These are phyloP conservation scores for Chlorella sp. DNA, from an alignment of 139 green algal genomes.

Conservation along the genomic window DNA sequence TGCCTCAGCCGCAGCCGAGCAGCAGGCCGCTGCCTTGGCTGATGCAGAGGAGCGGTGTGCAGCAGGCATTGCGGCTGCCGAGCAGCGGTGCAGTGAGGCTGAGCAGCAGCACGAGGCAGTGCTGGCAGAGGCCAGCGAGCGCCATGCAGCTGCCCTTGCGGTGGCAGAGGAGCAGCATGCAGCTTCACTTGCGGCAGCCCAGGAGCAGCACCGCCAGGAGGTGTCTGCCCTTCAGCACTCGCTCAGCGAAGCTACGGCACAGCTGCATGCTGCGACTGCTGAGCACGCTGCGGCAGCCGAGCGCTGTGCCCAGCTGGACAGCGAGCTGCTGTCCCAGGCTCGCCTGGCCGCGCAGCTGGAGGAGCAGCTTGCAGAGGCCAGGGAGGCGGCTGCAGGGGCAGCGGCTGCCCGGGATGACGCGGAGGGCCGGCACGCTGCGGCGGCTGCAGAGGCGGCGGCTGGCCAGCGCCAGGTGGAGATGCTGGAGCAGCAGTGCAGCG, in stretches of 20 bases:
- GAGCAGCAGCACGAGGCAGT: not conserved
- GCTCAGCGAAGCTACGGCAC: not conserved
- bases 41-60: not conserved
- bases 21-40: not conserved
- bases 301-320: not conserved
- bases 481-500: slow-evolving; percentile 34
- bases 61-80: not conserved
- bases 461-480: not conserved
- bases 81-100: not conserved
- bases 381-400: not conserved
- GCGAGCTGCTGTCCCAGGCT: slow-evolving; percentile 4
- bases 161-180: not conserved
- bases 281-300: not conserved
- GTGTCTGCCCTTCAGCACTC: not conserved
- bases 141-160: not conserved
- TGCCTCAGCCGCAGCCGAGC: not conserved
- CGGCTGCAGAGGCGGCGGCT: not conserved
- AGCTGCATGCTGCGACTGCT: not conserved
- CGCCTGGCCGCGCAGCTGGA: not conserved
- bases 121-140: not conserved
- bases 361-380: slow-evolving; percentile 1
- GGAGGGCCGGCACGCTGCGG: not conserved
- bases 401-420: not conserved
- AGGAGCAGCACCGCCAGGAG: not conserved
- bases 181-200: not conserved